These are phyloP conservation scores for Friedmanniomyces simplex DNA, from an alignment of 495 filamentous ascomycete species.

Conservation along the genomic window DNA sequence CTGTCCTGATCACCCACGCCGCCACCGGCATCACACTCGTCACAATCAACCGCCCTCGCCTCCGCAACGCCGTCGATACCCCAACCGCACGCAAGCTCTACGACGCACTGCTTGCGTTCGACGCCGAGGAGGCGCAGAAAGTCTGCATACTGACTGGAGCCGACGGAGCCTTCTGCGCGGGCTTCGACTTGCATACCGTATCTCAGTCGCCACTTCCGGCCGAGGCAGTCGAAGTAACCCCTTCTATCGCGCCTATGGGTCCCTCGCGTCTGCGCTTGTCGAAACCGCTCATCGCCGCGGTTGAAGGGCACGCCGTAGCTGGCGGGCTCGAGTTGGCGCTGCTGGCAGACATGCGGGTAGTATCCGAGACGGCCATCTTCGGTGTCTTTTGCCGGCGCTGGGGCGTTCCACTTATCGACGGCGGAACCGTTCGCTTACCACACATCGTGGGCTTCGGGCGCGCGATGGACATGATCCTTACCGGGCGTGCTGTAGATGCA, in stretches of 20 bases:
- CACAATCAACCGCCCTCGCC: constrained; percentile 30
- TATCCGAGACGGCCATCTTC: constrained; percentile 39
- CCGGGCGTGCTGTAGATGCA: constrained; percentile 36
- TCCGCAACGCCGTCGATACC: constrained; percentile 21
- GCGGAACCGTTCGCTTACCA: constrained; percentile 40
- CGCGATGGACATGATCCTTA: constrained; percentile 43
- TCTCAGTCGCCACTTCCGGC: neutral
- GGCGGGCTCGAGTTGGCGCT: constrained; percentile 41
- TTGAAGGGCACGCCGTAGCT: constrained; percentile 40
- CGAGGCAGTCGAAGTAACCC: neutral
- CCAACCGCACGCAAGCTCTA: constrained; percentile 29
- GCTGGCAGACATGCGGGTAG: constrained; percentile 38
- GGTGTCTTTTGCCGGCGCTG: constrained; percentile 42
- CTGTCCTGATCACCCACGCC: neutral
- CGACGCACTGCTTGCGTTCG: constrained; percentile 34
- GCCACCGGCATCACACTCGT: constrained; percentile 36
- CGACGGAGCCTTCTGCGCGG: constrained; percentile 37
- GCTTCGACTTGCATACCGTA: constrained; percentile 33
- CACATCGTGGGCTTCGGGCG: constrained; percentile 40
- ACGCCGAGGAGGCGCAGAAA: constrained; percentile 36
- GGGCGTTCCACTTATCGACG: constrained; percentile 42
- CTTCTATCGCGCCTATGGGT: constrained; percentile 30
- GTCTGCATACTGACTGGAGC: constrained; percentile 34
- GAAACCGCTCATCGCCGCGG: constrained; percentile 36
- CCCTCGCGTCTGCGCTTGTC: constrained; percentile 33